Conservation (phyloP, 2,329 filamentous ascomycete genomes). For the Coniochaeta sp. region DNA sequence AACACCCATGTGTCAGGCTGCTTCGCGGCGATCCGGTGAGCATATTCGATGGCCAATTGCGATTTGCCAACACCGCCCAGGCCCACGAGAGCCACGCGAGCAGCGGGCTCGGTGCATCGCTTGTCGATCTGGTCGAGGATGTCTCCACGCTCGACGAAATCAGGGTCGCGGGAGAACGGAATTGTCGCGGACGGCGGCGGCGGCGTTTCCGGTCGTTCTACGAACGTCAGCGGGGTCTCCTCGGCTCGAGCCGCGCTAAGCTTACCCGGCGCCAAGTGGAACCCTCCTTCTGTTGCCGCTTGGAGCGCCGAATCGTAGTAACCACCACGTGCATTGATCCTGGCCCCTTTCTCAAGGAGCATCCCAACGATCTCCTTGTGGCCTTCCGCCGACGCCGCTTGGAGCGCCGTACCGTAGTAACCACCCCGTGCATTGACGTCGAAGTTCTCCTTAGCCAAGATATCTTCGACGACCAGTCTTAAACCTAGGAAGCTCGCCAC, state of each 20-base stretch:
- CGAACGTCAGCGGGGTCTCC: background rate
- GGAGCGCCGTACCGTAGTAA: too few species aligned
- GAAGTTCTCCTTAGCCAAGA: too few species aligned
- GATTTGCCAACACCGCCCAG: too few species aligned
- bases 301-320: too few species aligned
- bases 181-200: constrained; percentile 16
- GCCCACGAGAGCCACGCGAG: constrained; percentile 21
- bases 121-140: constrained; percentile 17
- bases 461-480: too few species aligned
- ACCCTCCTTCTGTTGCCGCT: too few species aligned
- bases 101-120: constrained; percentile 10
- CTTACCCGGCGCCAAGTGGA: background rate
- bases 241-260: background rate
- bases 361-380: too few species aligned
- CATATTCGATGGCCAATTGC: constrained; percentile 8
- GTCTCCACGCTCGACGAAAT: constrained; percentile 20
- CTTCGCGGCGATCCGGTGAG: constrained; percentile 8
- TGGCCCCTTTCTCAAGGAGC: too few species aligned
- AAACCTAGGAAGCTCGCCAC: too few species aligned
- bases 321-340: too few species aligned
- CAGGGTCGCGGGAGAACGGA: constrained; percentile 22
- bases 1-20: constrained; percentile 18
- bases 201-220: constrained; percentile 11
- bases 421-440: too few species aligned
- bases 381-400: too few species aligned